phyloP scores from a whole-genome alignment of 1,139 yeast species.

The Entelexis sorbosivorans region DNA sequence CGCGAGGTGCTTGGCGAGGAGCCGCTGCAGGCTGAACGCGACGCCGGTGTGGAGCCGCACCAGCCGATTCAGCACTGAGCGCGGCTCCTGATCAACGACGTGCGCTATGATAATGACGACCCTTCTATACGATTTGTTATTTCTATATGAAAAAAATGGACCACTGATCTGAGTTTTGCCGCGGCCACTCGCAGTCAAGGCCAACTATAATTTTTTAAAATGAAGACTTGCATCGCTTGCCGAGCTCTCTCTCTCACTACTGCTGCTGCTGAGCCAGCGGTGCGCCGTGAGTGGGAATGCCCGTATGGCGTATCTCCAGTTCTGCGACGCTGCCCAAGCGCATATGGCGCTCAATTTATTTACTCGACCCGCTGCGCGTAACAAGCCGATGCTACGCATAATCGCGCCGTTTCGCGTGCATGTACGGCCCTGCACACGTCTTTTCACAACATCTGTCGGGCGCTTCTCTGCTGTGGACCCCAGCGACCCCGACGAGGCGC shows the following conservation, averaged over 20 bases:
- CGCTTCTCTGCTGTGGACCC: slow-evolving; percentile 26
- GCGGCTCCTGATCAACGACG: background rate
- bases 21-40: slow-evolving; percentile 1
- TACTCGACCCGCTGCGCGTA: background rate
- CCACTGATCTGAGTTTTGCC: too few species aligned
- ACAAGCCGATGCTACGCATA: background rate
- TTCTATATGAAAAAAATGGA: background rate
- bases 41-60: background rate
- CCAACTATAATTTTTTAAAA: too few species aligned
- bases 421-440: background rate
- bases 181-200: too few species aligned
- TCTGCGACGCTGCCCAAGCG: too few species aligned
- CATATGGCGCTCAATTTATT: background rate
- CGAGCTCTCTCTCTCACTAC: too few species aligned
- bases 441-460: background rate
- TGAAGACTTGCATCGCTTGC: too few species aligned
- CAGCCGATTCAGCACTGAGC: background rate
- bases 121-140: background rate
- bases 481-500: slow-evolving; percentile 28
- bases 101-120: background rate
- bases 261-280: too few species aligned
- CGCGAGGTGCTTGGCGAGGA: slow-evolving; percentile 5
- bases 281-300: too few species aligned
- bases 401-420: background rate
- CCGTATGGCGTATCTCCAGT: too few species aligned